Evolutionary conservation across 805 yeast species (phyloP).

Genomic region (Myxozyma sirexii): DNA sequence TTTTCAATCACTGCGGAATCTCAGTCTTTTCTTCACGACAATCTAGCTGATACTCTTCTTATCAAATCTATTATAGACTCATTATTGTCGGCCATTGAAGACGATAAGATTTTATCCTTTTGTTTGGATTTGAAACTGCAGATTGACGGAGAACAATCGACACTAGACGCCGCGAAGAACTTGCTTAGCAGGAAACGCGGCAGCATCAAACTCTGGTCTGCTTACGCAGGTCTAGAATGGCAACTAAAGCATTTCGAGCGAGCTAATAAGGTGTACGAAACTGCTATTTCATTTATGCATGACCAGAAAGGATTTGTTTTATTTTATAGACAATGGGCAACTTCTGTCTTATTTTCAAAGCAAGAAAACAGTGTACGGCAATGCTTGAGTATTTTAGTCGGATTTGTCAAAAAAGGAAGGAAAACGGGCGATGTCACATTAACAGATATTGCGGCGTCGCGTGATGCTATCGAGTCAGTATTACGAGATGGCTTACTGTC

Average conservation of each 20-base stretch:
- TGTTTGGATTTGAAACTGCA: conserved; percentile 11
- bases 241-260: conserved; percentile 4
- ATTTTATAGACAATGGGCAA: conserved; percentile 18
- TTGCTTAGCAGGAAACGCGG: conserved; percentile 9
- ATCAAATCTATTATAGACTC: conserved; percentile 4
- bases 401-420: not conserved
- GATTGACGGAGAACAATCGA: not conserved
- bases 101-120: conserved; percentile 11
- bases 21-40: not conserved
- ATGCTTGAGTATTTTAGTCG: not conserved
- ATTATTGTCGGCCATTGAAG: conserved; percentile 8
- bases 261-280: conserved; percentile 6
- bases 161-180: conserved; percentile 5
- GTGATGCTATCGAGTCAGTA: not conserved
- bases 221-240: conserved; percentile 18
- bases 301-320: conserved; percentile 1
- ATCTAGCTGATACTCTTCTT: not conserved
- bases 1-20: not conserved
- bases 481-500: not conserved
- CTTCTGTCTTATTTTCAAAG: not conserved
- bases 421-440: not conserved
- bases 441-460: not conserved
- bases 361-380: not conserved
- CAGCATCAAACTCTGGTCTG: conserved; percentile 18
- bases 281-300: conserved; percentile 4